These are phyloP conservation scores for Anthracocystis panici-leucophaei DNA, from an alignment of 1,284 basidiomycete species.

Conservation along the genomic window DNA sequence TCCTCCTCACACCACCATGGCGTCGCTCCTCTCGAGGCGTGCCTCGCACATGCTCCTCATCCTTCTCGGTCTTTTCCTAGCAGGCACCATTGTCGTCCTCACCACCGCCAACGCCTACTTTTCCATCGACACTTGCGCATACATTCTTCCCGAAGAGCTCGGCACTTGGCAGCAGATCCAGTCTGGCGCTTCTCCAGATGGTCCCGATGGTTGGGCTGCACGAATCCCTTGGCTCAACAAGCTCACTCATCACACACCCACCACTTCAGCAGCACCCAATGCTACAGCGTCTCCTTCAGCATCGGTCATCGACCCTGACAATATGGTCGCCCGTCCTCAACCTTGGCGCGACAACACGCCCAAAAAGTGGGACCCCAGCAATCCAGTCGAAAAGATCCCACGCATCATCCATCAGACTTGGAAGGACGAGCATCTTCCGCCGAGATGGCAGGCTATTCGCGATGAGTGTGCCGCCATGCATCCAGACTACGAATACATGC, in stretches of 20 bases:
- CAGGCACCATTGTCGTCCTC: slow-evolving; percentile 91
- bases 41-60: slow-evolving; percentile 74
- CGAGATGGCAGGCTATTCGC: slow-evolving; percentile 78
- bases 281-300: slow-evolving; percentile 13
- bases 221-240: slow-evolving; percentile 56
- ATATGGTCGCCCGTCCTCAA: slow-evolving; percentile 26
- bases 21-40: slow-evolving; percentile 51
- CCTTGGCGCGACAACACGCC: slow-evolving; percentile 50
- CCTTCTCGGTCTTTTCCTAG: slow-evolving; percentile 84
- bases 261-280: slow-evolving; percentile 4
- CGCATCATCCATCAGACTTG: slow-evolving; percentile 98
- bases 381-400: slow-evolving; percentile 75
- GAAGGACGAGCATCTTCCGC: slow-evolving; percentile 89
- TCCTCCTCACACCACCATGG: slow-evolving; percentile 24
- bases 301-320: slow-evolving; percentile 14
- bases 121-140: slow-evolving; percentile 74
- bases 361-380: slow-evolving; percentile 39
- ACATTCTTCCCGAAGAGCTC: slow-evolving; percentile 62
- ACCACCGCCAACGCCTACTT: slow-evolving; percentile 91
- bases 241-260: slow-evolving; percentile 18
- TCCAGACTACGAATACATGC: slow-evolving; percentile 93
- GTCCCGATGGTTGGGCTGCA: slow-evolving; percentile 51
- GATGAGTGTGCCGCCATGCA: slow-evolving; percentile 70
- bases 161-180: slow-evolving; percentile 66
- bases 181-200: slow-evolving; percentile 44